phyloP scores from a whole-genome alignment of 148 eudicot genomes.

The Beta vulgaris region DNA sequence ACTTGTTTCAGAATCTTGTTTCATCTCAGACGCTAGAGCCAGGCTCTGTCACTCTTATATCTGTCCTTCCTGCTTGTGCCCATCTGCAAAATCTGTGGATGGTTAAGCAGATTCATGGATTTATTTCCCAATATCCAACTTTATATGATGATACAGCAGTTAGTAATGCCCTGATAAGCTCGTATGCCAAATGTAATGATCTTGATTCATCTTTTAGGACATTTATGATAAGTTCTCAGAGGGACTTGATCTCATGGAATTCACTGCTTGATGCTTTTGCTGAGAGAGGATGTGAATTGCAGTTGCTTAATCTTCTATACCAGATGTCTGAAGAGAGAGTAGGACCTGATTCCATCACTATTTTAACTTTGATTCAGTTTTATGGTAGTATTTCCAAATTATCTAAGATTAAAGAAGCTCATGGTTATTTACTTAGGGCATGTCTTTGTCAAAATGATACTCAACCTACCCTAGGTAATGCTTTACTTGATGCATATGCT shows the following conservation, averaged over 20 bases:
- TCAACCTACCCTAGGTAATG: conserved; percentile 44
- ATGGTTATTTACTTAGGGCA: conserved; percentile 49
- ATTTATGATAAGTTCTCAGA: conserved; percentile 36
- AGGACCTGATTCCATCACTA: conserved; percentile 57
- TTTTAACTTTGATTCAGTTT: conserved; percentile 50
- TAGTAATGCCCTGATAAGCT: conserved; percentile 55
- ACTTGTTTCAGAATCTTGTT: conserved; percentile 44
- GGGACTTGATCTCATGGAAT: conserved; percentile 77
- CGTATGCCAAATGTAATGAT: conserved; percentile 55
- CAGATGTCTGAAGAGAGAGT: conserved; percentile 47
- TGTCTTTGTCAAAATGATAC: conserved; percentile 26
- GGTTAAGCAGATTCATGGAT: conserved; percentile 68
- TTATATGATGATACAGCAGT: conserved; percentile 40
- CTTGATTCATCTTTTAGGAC: conserved; percentile 38
- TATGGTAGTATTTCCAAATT: conserved; percentile 38
- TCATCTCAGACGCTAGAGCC: conserved; percentile 24
- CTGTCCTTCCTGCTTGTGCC: conserved; percentile 64
- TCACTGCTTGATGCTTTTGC: conserved; percentile 57
- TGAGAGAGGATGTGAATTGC: conserved; percentile 29
- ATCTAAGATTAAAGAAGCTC: conserved; percentile 60
- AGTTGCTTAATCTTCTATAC: conserved; percentile 34
- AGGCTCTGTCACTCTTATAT: conserved; percentile 52
- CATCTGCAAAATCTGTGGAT: conserved; percentile 34
- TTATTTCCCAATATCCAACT: conserved; percentile 35
- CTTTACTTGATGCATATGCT: conserved; percentile 70